A percentile compares a stretch with the other conserved stretches of the same genome.
phyloP scores from a whole-genome alignment of 805 yeast species.

The Blastobotrys muscicola region DNA sequence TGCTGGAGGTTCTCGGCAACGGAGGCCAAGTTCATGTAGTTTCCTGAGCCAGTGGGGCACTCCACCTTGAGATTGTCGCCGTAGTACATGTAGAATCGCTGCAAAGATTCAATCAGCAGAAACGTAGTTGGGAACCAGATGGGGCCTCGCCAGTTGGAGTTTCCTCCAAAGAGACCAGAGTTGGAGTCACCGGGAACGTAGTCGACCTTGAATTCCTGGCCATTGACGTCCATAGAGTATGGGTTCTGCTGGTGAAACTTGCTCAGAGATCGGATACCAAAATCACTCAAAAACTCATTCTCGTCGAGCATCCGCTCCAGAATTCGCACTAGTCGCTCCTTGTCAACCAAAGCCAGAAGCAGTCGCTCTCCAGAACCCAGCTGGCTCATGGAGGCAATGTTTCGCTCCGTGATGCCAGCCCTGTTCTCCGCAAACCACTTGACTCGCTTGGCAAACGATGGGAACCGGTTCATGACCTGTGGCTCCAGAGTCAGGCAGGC shows the following conservation, averaged over 20 bases:
- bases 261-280: constrained; percentile 82
- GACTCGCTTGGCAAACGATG: constrained; percentile 71
- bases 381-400: constrained; percentile 71
- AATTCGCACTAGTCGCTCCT: constrained; percentile 68
- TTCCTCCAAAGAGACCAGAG: constrained; percentile 92
- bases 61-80: constrained; percentile 80
- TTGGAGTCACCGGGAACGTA: constrained; percentile 86
- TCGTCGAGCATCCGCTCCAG: constrained; percentile 77
- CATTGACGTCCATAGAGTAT: constrained; percentile 73
- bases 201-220: constrained; percentile 56
- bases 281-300: constrained; percentile 71
- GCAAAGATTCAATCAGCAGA: constrained; percentile 74
- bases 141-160: constrained; percentile 96
- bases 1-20: constrained; percentile 88
- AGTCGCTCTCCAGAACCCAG: constrained; percentile 79
- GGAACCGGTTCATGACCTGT: constrained; percentile 64
- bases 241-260: constrained; percentile 80
- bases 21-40: constrained; percentile 66
- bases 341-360: constrained; percentile 67
- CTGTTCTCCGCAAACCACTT: constrained; percentile 76
- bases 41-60: constrained; percentile 81
- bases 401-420: constrained; percentile 60
- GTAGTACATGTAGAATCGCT: constrained; percentile 78
- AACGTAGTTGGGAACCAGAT: constrained; percentile 94
- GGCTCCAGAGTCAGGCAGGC: constrained; percentile 87